A percentile compares a stretch with the other conserved stretches of the same genome.
These are phyloP conservation scores for Parastagonospora nodorum DNA, from an alignment of 2,329 filamentous ascomycete genomes.

Conservation along the genomic window DNA sequence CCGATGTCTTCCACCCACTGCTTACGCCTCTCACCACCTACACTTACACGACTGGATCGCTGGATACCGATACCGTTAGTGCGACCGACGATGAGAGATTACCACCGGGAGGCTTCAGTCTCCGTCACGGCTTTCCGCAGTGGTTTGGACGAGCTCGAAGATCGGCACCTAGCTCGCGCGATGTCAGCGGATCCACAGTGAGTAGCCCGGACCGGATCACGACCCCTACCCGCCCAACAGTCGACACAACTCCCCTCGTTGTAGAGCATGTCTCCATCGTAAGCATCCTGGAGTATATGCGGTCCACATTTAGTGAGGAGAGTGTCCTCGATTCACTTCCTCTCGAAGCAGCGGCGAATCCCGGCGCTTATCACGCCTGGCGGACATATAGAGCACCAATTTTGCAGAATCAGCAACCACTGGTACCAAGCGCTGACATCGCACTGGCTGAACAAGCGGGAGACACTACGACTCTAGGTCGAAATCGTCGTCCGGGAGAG, in stretches of 20 bases:
- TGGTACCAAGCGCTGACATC: slow-evolving; percentile 33
- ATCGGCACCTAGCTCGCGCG: slow-evolving; percentile 36
- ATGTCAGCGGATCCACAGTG: slow-evolving; percentile 38
- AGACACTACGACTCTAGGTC: slow-evolving; percentile 44
- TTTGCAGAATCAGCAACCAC: slow-evolving; percentile 29
- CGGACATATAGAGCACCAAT: slow-evolving; percentile 65
- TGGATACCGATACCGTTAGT: slow-evolving; percentile 78
- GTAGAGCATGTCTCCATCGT: slow-evolving; percentile 33
- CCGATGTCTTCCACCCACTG: slow-evolving; percentile 93
- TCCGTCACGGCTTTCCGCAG: slow-evolving; percentile 85
- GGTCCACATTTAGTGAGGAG: slow-evolving; percentile 79
- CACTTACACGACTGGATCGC: slow-evolving; percentile 78
- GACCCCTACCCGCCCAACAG: slow-evolving; percentile 20
- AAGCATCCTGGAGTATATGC: slow-evolving; percentile 79
- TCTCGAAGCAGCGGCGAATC: slow-evolving; percentile 82
- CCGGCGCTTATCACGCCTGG: slow-evolving; percentile 95
- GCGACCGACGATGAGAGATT: slow-evolving; percentile 82
- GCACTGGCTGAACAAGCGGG: slow-evolving; percentile 13
- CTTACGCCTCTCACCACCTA: slow-evolving; percentile 94
- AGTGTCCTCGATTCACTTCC: slow-evolving; percentile 77
- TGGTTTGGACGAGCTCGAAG: slow-evolving; percentile 70
- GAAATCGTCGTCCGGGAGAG: slow-evolving; percentile 71
- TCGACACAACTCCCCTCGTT: slow-evolving; percentile 9
- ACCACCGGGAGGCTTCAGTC: slow-evolving; percentile 86
- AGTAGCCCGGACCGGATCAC: slow-evolving; percentile 23